phyloP scores from a whole-genome alignment of 2,329 filamentous ascomycete genomes.

The Neofusicoccum laricinum region DNA sequence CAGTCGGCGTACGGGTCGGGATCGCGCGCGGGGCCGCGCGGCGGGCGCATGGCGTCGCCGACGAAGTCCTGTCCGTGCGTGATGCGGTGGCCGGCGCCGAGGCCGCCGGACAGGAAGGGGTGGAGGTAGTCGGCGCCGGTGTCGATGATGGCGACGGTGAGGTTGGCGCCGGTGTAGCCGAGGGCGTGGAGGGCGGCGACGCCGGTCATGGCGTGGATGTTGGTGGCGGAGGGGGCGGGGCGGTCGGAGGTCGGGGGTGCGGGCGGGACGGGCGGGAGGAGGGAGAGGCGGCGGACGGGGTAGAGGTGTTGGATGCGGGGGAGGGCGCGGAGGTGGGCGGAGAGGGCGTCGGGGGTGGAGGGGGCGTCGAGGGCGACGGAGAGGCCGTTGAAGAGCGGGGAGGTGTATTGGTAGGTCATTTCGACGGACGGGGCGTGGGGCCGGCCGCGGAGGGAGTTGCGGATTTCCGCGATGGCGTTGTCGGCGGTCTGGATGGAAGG shows the following conservation, averaged over 20 bases:
- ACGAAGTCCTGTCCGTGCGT: not conserved
- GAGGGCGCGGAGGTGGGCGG: not conserved
- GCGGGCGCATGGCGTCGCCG: not conserved
- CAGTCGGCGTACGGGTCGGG: not conserved
- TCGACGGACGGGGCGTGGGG: not conserved
- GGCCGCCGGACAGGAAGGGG: not conserved
- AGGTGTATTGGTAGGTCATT: not conserved
- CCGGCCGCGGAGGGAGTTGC: not conserved
- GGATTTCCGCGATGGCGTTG: not conserved
- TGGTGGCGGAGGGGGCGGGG: not conserved
- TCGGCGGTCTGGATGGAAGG: not conserved
- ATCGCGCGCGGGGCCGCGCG: not conserved
- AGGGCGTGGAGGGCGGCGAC: not conserved
- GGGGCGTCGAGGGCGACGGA: not conserved
- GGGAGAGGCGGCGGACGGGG: not conserved
- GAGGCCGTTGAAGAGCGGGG: not conserved
- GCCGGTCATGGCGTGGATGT: not conserved
- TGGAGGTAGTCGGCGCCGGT: not conserved
- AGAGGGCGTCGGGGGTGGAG: not conserved
- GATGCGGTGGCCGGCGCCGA: not conserved
- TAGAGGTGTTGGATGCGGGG: not conserved
- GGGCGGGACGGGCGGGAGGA: not conserved
- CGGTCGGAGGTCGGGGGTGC: not conserved
- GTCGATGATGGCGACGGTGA: not conserved
- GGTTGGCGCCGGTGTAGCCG: not conserved